A percentile compares a stretch with the other conserved stretches of the same genome.
These are phyloP conservation scores for Aquilaria malaccensis DNA, from an alignment of 345 rosid species.

Conservation along the genomic window DNA sequence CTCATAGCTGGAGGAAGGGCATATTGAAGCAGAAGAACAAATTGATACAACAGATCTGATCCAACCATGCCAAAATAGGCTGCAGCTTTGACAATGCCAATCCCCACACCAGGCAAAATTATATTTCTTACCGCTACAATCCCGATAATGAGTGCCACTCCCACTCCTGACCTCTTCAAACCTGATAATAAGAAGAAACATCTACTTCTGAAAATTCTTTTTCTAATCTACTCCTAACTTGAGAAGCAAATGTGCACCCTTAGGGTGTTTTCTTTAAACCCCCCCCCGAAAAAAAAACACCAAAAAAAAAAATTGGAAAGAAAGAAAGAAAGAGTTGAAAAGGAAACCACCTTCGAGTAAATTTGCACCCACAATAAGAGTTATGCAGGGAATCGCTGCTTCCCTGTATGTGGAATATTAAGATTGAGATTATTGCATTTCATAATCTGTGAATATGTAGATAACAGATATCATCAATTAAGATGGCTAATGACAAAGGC, in stretches of 20 bases:
- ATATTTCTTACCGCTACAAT: conserved; percentile 45
- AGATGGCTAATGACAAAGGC: too few relatives aligned
- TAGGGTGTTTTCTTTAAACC: too few relatives aligned
- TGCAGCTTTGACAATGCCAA: conserved; percentile 39
- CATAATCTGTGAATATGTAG: too few relatives aligned
- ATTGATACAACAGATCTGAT: conserved; percentile 38
- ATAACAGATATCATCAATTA: too few relatives aligned
- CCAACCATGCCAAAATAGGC: conserved; percentile 38
- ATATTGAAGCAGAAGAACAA: conserved; percentile 37
- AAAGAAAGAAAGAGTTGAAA: too few relatives aligned
- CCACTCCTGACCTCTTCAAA: conserved; percentile 35
- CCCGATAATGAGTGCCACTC: conserved; percentile 33
- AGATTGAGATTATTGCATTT: too few relatives aligned
- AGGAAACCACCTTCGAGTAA: conserved; percentile 42
- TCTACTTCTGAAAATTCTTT: not conserved
- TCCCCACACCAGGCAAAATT: conserved; percentile 49
- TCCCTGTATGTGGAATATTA: conserved; percentile 26
- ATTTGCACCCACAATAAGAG: conserved; percentile 61
- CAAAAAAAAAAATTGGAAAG: too few relatives aligned
- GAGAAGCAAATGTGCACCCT: too few relatives aligned
- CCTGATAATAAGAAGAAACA: conserved; percentile 25
- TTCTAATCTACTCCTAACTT: too few relatives aligned
- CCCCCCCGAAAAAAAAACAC: too few relatives aligned
- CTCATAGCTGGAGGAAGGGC: conserved; percentile 51
- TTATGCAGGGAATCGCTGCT: conserved; percentile 59